Conservation (phyloP, 495 filamentous ascomycete species). For the Cryomyces antarcticus region DNA sequence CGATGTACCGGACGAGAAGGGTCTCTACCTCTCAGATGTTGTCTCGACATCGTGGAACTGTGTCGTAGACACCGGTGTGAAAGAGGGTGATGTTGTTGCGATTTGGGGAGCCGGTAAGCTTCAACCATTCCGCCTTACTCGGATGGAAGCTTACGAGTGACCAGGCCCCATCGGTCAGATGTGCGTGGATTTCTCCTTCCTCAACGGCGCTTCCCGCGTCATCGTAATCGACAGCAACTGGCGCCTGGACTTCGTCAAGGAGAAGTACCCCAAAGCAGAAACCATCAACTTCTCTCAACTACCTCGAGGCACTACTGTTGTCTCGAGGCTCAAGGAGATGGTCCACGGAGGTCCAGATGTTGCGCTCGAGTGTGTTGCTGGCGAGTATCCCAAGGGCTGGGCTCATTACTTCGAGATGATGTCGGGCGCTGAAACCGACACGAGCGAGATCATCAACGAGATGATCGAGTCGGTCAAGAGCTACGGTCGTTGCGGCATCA, state of each 20-base stretch:
- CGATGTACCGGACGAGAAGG: conserved; percentile 73
- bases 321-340: conserved; percentile 52
- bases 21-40: conserved; percentile 64
- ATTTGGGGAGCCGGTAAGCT: conserved; percentile 55
- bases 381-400: conserved; percentile 73
- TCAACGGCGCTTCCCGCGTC: conserved; percentile 51
- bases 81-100: conserved; percentile 58
- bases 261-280: conserved; percentile 42
- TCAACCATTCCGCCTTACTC: not conserved
- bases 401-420: conserved; percentile 55
- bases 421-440: conserved; percentile 65
- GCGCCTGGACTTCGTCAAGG: conserved; percentile 44
- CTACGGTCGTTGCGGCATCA: conserved; percentile 58
- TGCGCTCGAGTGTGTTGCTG: conserved; percentile 65
- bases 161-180: conserved; percentile 53
- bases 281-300: conserved; percentile 35
- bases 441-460: conserved; percentile 72
- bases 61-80: conserved; percentile 68
- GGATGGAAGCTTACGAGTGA: not conserved
- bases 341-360: conserved; percentile 51
- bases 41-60: conserved; percentile 59
- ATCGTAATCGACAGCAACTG: conserved; percentile 72
- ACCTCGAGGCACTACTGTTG: conserved; percentile 36
- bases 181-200: conserved; percentile 48
- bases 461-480: conserved; percentile 60